Conservation (phyloP, 2,329 filamentous ascomycete genomes). For the Cercospora citrullina region DNA sequence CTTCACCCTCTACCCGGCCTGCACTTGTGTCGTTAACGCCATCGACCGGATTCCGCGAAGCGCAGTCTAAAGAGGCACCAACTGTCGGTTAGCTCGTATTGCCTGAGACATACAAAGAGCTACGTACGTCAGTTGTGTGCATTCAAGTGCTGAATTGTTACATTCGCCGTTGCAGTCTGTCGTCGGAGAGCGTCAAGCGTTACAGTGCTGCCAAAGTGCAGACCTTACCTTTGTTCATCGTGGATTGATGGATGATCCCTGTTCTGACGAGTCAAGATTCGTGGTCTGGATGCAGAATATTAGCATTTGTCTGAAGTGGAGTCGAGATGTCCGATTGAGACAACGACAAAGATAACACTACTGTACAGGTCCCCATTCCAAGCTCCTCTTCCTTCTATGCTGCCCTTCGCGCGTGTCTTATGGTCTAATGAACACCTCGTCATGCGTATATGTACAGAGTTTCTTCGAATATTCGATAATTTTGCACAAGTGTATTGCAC, state of each 20-base stretch:
- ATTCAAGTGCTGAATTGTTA: not conserved
- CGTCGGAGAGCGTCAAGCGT: not conserved
- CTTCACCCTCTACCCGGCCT: not conserved
- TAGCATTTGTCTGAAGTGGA: slow-evolving; percentile 4
- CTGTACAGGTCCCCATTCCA: slow-evolving; percentile 10
- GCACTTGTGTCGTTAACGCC: not conserved
- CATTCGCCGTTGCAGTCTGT: not conserved
- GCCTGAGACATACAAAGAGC: not conserved
- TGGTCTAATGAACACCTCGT: slow-evolving; percentile 2
- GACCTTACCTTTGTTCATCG: not conserved
- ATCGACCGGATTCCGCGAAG: not conserved
- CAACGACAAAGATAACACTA: slow-evolving; percentile 17
- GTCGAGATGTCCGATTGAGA: slow-evolving; percentile 24
- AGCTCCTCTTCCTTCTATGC: not conserved
- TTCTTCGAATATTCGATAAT: not conserved
- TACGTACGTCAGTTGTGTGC: not conserved
- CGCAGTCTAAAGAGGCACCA: not conserved
- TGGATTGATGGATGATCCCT: not conserved
- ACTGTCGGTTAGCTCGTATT: not conserved
- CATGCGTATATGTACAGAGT: slow-evolving; percentile 18
- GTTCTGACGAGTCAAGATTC: not conserved
- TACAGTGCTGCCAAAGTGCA: not conserved
- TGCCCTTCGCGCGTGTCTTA: not conserved
- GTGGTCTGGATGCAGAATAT: not conserved
- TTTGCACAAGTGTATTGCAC: slow-evolving; percentile 8